Evolutionary conservation across 2,329 filamentous ascomycete genomes (phyloP), one percentile per base, ranked within the genome.

Genomic region (Ramularia collo-cygni): DNA sequence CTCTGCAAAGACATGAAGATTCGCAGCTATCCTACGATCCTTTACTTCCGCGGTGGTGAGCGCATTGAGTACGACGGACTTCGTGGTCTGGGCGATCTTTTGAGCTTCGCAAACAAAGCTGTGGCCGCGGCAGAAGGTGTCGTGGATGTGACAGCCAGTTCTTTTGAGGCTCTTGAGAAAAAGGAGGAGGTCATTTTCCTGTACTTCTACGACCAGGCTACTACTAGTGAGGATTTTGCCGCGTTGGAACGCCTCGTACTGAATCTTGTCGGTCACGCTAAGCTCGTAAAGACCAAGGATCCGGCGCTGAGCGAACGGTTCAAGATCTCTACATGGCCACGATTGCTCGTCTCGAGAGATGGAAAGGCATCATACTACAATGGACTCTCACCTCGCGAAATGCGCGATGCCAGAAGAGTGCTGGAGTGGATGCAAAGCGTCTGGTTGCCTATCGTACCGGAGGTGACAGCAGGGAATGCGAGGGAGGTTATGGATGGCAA

Each of bases 291-390:
- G 72, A 95, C 89, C 2, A 80, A 83, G 47, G 88, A 92, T 57
- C 72, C 77, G 10, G 74, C 73, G 38, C 71, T 98, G 42, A 82
- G 77, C 44, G 76, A 87, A 32, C 76, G 86, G 42, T 98, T 89
- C 74, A 95, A 93, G 72, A 92, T 98, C 56, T 89, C 85, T 3
- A 96, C 90, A 1, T 96, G 88, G 86, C 92, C 92, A n/a, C 81
- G 90, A 40, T 70, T 98, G 30, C 65, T 98, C 44, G 92, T 95
- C 3, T 85, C 86, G 9, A 77, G 92, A 43, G 88, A 95, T 60
- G 88, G 88, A 8, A 81, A 89, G 31, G 83, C 92, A 28, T 90
- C 81, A 1, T 95, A 95, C 64, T 98, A 93, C 63, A 84, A 80
- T 18, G 85, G 84, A 6, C 74, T 95, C 28, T 84, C 87, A 1